Evolutionary conservation across 1,284 basidiomycete species (phyloP), one percentile per base, ranked within the genome.

Genomic region (Ceratorhiza oryzae-sativae): DNA sequence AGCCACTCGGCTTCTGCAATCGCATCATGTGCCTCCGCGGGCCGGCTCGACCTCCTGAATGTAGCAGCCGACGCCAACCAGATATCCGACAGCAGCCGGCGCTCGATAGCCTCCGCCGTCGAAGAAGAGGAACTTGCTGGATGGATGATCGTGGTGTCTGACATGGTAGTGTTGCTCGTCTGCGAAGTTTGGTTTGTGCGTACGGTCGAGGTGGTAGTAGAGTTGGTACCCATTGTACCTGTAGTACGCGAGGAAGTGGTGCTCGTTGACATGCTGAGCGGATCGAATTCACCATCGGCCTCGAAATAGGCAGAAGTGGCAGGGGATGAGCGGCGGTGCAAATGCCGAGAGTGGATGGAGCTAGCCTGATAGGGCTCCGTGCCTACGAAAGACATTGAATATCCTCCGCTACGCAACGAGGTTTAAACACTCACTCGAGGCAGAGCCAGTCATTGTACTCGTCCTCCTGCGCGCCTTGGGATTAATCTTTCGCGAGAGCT

Each of bases 11-110:
- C 97, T 81, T 99, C 97, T 78, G 96, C 93, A 60, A 98, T 95
- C 1, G 97, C 92, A 9, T 89, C 94, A 72, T 90, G 88, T 1
- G 93, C 89, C 78, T 98, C 94, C 73, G 96, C 93, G 71, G 93
- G 87, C 82, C 96, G 95, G 10, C 92, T 92, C 59, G 91, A 84
- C 71, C 97, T 84, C 39, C 97, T 86, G 83, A 98, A 99, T 0
- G 93, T 96, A 3, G 97, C 95, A 0, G 97, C 94, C 1, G 90
- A 92, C 86, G 94, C 92, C 5, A 98, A 82, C 97, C 97, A 99
- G 23, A 98, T 82, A 76, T 94, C 89, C 71, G 91, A 93, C 71
- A 98, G 82, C 41, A 96, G 80, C 36, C 89, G 83, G 45, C 88
- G 87, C 77, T 94, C 91, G 60, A 68, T 9, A 3, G 65, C 51